phyloP scores from a whole-genome alignment of 2,329 filamentous ascomycete genomes.

The Epichloe gansuensis region DNA sequence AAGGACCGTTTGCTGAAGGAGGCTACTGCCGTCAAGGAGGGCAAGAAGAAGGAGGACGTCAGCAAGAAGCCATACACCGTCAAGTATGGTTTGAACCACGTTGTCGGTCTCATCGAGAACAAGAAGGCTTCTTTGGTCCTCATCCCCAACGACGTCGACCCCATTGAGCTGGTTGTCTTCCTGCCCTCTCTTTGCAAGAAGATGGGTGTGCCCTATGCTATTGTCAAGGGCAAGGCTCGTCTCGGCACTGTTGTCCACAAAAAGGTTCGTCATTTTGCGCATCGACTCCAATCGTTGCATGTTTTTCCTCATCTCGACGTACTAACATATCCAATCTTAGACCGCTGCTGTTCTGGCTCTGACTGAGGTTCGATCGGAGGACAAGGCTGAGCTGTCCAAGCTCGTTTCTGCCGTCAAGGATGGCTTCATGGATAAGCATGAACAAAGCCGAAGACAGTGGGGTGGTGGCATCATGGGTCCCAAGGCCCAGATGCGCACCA shows the following conservation, averaged over 20 bases:
- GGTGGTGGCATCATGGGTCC: constrained; percentile 98
- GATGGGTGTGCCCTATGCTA: constrained; percentile 99
- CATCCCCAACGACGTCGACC: constrained; percentile 98
- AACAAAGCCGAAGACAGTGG: constrained; percentile 86
- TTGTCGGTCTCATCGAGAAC: constrained; percentile 93
- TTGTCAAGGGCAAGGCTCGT: constrained; percentile 99
- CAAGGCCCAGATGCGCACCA: constrained; percentile 69
- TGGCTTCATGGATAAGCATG: constrained; percentile 91
- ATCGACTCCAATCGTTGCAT: too few species aligned
- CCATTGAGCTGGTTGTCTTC: constrained; percentile 99
- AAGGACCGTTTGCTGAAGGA: constrained; percentile 98
- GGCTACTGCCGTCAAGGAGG: constrained; percentile 92
- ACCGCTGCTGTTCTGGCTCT: constrained; percentile 91
- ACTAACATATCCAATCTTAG: constrained; percentile 28
- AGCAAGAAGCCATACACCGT: constrained; percentile 99
- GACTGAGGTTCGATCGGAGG: constrained; percentile 93
- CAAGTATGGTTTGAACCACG: constrained; percentile 99
- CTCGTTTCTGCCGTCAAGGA: constrained; percentile 94
- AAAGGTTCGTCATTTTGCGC: constrained; percentile 50
- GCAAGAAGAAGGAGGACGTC: constrained; percentile 99
- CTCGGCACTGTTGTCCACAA: constrained; percentile 99
- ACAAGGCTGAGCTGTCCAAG: constrained; percentile 97
- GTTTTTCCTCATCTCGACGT: background rate
- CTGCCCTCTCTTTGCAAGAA: constrained; percentile 98
- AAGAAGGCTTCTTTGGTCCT: constrained; percentile 98